These are phyloP conservation scores for Kingdonia uniflora DNA, from an alignment of 164 flowering plant species.

Conservation along the genomic window DNA sequence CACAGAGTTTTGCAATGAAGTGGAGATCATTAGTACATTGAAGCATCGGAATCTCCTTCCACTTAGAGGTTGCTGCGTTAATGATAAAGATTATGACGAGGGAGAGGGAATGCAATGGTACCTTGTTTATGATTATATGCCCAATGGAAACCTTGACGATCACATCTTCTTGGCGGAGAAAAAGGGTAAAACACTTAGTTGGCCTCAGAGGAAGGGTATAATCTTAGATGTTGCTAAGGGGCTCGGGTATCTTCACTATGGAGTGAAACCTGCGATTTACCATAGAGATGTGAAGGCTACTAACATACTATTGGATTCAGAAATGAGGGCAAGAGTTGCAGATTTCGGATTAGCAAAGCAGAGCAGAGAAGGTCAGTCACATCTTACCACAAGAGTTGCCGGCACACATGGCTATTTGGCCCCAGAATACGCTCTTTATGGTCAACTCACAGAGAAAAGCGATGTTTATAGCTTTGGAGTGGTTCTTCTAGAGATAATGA, in stretches of 20 bases:
- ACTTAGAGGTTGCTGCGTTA: constrained; percentile 56
- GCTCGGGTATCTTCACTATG: constrained; percentile 68
- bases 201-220: constrained; percentile 67
- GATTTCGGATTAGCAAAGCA: constrained; percentile 77
- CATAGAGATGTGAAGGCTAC: constrained; percentile 80
- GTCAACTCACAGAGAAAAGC: constrained; percentile 81
- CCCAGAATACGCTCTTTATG: constrained; percentile 83
- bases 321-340: constrained; percentile 70
- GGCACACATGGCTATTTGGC: constrained; percentile 89
- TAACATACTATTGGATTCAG: constrained; percentile 61
- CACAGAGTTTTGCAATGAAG: constrained; percentile 59
- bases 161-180: constrained; percentile 30
- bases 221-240: constrained; percentile 78
- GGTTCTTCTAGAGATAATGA: constrained; percentile 67
- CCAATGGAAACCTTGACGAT: constrained; percentile 62
- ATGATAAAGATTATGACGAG: constrained; percentile 19
- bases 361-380: constrained; percentile 69
- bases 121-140: constrained; percentile 72
- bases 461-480: constrained; percentile 87
- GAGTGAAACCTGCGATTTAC: constrained; percentile 70
- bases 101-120: constrained; percentile 31
- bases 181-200: constrained; percentile 26
- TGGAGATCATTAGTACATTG: constrained; percentile 65
- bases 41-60: constrained; percentile 65
- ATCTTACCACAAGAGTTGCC: constrained; percentile 76